These are phyloP conservation scores for Acephala macrosclerotiorum DNA, from an alignment of 2,329 filamentous ascomycete species.

Conservation along the genomic window DNA sequence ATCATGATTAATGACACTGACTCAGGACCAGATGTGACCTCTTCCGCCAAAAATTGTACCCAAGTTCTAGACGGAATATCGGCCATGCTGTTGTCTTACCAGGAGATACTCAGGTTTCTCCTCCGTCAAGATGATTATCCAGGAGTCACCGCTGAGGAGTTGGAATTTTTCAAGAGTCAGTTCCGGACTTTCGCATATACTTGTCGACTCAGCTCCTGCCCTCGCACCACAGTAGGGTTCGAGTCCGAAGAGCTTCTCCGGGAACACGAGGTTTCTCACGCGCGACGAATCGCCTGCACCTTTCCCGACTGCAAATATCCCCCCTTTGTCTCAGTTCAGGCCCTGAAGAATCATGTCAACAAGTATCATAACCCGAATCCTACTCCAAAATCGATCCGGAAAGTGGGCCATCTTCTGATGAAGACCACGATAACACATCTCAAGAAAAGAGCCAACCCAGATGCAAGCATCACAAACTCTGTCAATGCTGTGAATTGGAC, in stretches of 20 bases:
- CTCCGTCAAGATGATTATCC: slow-evolving; percentile 15
- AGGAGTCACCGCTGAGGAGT: slow-evolving; percentile 16
- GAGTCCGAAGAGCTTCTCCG: neutral
- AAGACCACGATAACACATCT: no score
- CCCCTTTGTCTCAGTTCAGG: slow-evolving; percentile 14
- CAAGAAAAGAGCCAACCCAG: no score
- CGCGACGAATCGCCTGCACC: slow-evolving; percentile 11
- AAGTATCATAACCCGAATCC: slow-evolving; percentile 8
- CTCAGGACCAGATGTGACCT: no score
- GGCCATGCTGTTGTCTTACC: neutral
- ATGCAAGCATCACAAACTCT: no score
- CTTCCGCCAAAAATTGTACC: no score
- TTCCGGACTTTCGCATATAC: slow-evolving; percentile 22
- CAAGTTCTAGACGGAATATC: no score
- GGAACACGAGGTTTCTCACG: slow-evolving; percentile 12
- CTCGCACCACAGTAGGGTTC: slow-evolving; percentile 18
- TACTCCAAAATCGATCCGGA: neutral
- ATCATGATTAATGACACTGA: no score
- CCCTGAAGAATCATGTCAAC: slow-evolving; percentile 20
- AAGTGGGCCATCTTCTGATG: neutral
- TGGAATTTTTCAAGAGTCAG: slow-evolving; percentile 22
- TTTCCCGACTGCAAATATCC: slow-evolving; percentile 19
- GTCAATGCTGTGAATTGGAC: no score
- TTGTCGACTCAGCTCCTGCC: slow-evolving; percentile 16
- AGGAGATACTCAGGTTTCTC: slow-evolving; percentile 10